These are phyloP conservation scores for Vitis vinifera DNA, from an alignment of 164 flowering plant genomes.

Conservation along the genomic window ASM3070453v1 NC_081818.1:29078001-29078500, in stretches of 20 bases:
- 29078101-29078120: too few relatives aligned
- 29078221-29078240: constrained; percentile 59
- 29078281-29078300: constrained; percentile 47
- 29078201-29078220: constrained; percentile 39
- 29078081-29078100: too few relatives aligned
- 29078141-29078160: constrained; percentile 1
- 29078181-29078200: constrained; percentile 22
- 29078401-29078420: constrained; percentile 45
- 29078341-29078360: constrained; percentile 46
- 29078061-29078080: too few relatives aligned
- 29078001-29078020: constrained; percentile 13
- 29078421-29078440: constrained; percentile 59
- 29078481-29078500: constrained; percentile 53
- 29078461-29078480: constrained; percentile 49
- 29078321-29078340: constrained; percentile 35
- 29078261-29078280: constrained; percentile 37
- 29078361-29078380: constrained; percentile 36
- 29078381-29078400: constrained; percentile 53
- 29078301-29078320: constrained; percentile 40
- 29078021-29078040: neutral
- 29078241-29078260: constrained; percentile 47
- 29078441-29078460: constrained; percentile 35
- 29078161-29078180: constrained; percentile 23
- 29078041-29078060: neutral
- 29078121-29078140: too few relatives aligned